These are phyloP conservation scores for Pyrenophora graminea DNA, from an alignment of 2,329 filamentous ascomycete species.

Conservation along the genomic window DNA sequence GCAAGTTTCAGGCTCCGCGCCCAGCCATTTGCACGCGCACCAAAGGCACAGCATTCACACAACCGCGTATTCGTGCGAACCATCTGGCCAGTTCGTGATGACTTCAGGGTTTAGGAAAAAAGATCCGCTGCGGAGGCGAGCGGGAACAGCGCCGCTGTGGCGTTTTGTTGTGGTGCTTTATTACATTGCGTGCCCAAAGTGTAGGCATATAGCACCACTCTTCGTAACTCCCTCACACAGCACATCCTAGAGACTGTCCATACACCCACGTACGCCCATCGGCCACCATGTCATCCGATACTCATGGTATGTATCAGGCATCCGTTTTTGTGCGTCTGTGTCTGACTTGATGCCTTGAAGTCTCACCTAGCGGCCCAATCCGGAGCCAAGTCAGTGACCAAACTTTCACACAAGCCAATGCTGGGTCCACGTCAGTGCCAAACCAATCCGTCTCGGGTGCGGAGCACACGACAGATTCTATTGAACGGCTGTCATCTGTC, in stretches of 20 bases:
- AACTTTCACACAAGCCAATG: constrained; percentile 34
- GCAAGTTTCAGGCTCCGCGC: constrained; percentile 37
- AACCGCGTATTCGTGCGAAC: constrained; percentile 7
- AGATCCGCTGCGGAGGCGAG: constrained; percentile 11
- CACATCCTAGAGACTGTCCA: constrained; percentile 26
- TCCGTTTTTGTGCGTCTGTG: constrained; percentile 16
- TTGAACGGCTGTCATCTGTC: constrained; percentile 28
- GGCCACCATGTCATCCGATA: constrained; percentile 40
- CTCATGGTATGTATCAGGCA: constrained; percentile 36
- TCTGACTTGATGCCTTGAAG: constrained; percentile 33
- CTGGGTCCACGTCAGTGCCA: constrained; percentile 26
- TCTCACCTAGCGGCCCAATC: constrained; percentile 29
- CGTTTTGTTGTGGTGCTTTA: constrained; percentile 36
- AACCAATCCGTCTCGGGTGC: constrained; percentile 25
- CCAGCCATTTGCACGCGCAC: constrained; percentile 12
- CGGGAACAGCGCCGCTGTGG: constrained; percentile 20
- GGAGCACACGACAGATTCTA: constrained; percentile 30
- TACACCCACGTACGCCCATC: constrained; percentile 18
- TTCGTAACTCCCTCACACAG: constrained; percentile 28
- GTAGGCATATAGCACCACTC: constrained; percentile 22
- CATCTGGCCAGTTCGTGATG: constrained; percentile 21
- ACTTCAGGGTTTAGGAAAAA: constrained; percentile 17
- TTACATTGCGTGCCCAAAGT: constrained; percentile 35
- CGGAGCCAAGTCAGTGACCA: constrained; percentile 35
- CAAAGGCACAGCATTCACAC: constrained; percentile 17